Base-by-base conservation (phyloP, 1,284 basidiomycete genomes). In the Peniophora sp. region DNA sequence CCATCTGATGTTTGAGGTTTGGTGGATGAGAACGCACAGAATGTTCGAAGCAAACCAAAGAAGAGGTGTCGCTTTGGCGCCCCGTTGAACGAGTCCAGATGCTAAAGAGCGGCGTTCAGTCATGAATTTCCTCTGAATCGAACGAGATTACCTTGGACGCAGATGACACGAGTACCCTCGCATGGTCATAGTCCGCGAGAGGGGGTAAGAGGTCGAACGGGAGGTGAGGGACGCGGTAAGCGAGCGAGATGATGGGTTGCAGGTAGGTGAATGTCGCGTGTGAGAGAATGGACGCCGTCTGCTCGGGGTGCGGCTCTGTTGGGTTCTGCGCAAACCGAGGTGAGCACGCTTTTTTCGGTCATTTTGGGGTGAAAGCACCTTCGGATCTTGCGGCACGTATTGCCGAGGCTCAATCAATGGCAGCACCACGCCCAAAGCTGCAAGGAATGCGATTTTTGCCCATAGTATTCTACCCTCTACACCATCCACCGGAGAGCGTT, bases 361-460 rank as follows among this genome's bases (percentile, higher is more conserved):
- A 32, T 5, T 32, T 32, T 32, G 27, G 27, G 27, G 27, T 32
- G 12, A 54, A 53, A 61, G 48, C 47, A 77, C 71, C 54, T 56
- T 56, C 8, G 62, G 69, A 52, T 77, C 69, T 2, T 67, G 57
- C 1, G 78, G 74, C 0, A 70, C 59, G 55, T 75, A 78, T 14
- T 55, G 57, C 9, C 73, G 67, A 14, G 79, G 78, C n/a, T 69
- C 64, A 45, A 73, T 52, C 2, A 78, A 58, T 0, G 79, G 78
- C 12, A 80, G 60, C 19, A 73, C 52, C 1, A 74, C 59, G 0
- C 68, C 72, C 1, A 67, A 68, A 16, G 72, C 51, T 9, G 67
- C 61, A 10, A 79, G 65, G n/a, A 79, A 11, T 58, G 68, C 48
- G 62, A 69, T 50, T 53, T 69, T 68, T 2, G 55, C 52, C 69